These are phyloP conservation scores for Malassezia arunalokei DNA, from an alignment of 1,284 basidiomycete genomes.

Conservation along the genomic window DNA sequence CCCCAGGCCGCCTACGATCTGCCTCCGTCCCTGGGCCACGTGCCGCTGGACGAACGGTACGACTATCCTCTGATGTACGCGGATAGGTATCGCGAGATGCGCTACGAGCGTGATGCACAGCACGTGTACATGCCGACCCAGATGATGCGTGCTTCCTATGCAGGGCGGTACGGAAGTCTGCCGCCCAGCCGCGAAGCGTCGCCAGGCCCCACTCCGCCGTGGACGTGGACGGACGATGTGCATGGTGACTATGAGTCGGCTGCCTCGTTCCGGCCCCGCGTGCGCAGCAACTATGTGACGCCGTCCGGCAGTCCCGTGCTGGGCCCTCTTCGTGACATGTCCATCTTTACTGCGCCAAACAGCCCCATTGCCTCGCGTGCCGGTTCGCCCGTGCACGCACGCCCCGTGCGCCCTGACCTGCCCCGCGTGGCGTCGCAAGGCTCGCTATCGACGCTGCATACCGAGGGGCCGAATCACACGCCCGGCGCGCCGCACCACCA, in stretches of 20 bases:
- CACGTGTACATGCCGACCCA: not conserved
- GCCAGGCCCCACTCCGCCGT: slow-evolving; percentile 1
- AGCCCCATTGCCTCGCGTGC: slow-evolving; percentile 35
- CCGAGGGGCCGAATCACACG: slow-evolving; percentile 35
- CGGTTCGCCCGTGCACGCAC: slow-evolving; percentile 28
- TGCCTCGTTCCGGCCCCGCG: not conserved
- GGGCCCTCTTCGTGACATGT: slow-evolving; percentile 42
- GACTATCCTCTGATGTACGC: not conserved
- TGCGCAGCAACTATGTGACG: slow-evolving; percentile 28
- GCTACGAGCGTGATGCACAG: slow-evolving; percentile 6
- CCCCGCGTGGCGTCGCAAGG: slow-evolving; percentile 21
- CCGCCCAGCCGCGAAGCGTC: slow-evolving; percentile 14
- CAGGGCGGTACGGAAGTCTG: slow-evolving; percentile 19
- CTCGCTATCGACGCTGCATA: slow-evolving; percentile 10
- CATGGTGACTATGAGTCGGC: slow-evolving; percentile 11
- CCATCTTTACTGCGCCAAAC: slow-evolving; percentile 40
- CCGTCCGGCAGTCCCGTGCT: slow-evolving; percentile 43
- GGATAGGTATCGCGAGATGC: slow-evolving; percentile 11
- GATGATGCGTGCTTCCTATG: slow-evolving; percentile 5
- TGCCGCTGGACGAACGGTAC: slow-evolving; percentile 5
- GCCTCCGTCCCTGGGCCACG: not conserved
- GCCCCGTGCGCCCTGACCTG: slow-evolving; percentile 6
- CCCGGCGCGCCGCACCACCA: slow-evolving; percentile 35
- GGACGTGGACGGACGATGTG: slow-evolving; percentile 20
- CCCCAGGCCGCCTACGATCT: not conserved